phyloP scores from a whole-genome alignment of 176 grass and related monocot species.

The Cenchrus americanus region DNA sequence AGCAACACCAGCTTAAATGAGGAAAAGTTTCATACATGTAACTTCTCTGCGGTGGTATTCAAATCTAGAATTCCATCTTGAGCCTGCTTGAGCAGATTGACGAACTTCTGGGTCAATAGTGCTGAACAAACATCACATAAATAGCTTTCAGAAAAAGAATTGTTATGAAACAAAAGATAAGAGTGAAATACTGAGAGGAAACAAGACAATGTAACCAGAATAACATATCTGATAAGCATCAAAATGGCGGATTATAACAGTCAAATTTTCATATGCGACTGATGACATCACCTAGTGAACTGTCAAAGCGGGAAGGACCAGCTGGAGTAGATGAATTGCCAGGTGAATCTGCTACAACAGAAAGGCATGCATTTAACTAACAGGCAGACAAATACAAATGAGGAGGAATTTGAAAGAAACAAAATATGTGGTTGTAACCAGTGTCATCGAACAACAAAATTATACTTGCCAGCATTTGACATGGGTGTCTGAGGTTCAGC shows the following conservation, averaged over 20 bases:
- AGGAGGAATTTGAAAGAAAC: conserved; percentile 15
- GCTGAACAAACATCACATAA: conserved; percentile 52
- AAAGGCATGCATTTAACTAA: conserved; percentile 36
- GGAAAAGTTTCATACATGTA: conserved; percentile 51
- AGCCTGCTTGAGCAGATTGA: conserved; percentile 80
- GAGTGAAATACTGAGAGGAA: conserved; percentile 22
- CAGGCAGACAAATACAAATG: not conserved
- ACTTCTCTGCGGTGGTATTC: conserved; percentile 74
- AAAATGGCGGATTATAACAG: conserved; percentile 7
- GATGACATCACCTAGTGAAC: conserved; percentile 77
- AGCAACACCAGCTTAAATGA: conserved; percentile 32
- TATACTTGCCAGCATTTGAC: conserved; percentile 75
- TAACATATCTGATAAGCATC: conserved; percentile 20
- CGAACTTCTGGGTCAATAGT: conserved; percentile 81
- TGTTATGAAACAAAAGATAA: not conserved
- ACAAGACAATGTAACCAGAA: conserved; percentile 34
- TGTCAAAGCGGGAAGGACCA: conserved; percentile 72
- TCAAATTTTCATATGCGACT: conserved; percentile 20
- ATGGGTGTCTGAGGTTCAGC: conserved; percentile 50
- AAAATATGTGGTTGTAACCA: conserved; percentile 14
- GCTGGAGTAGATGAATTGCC: conserved; percentile 72
- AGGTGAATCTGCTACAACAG: conserved; percentile 59
- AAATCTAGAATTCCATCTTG: conserved; percentile 85
- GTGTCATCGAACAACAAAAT: conserved; percentile 31
- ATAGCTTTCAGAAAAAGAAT: conserved; percentile 31